Conservation (phyloP, 2,329 filamentous ascomycete genomes). For the Achaetomium macrosporum region DNA sequence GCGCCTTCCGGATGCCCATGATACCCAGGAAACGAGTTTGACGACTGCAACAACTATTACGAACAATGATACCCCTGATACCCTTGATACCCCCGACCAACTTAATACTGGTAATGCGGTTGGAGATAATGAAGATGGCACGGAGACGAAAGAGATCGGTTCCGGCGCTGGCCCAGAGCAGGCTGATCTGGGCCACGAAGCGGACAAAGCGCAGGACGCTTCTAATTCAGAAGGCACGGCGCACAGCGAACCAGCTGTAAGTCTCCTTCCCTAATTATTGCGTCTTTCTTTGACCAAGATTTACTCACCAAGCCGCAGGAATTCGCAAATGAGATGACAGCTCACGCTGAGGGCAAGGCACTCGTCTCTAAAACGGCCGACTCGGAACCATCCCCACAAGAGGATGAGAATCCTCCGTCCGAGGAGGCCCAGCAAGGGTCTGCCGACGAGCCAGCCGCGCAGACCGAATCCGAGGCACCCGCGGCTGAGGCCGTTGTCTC, state of each 20-base stretch:
- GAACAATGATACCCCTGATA: slow-evolving; percentile 18
- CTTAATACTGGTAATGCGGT: slow-evolving; percentile 16
- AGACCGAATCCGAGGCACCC: too few relatives aligned
- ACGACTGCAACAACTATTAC: slow-evolving; percentile 12
- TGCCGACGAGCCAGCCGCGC: too few relatives aligned
- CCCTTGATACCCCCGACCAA: slow-evolving; percentile 17
- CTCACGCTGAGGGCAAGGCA: too few relatives aligned
- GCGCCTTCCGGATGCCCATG: slow-evolving; percentile 17
- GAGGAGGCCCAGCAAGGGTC: too few relatives aligned
- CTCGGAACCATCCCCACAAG: too few relatives aligned
- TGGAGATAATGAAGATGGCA: slow-evolving; percentile 12
- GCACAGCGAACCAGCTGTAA: slow-evolving; percentile 3
- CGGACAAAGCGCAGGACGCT: not conserved
- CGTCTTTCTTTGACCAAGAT: not conserved
- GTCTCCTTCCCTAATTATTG: not conserved
- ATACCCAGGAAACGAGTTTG: slow-evolving; percentile 18
- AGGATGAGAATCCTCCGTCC: too few relatives aligned
- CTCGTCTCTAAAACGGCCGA: too few relatives aligned
- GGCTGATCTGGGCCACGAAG: not conserved
- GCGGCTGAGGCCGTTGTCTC: too few relatives aligned
- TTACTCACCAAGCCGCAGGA: not conserved
- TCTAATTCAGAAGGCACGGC: not conserved
- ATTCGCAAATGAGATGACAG: not conserved
- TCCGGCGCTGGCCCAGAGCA: slow-evolving; percentile 9
- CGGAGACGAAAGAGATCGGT: slow-evolving; percentile 7